A percentile compares a stretch with the other conserved stretches of the same genome.
phyloP scores from a whole-genome alignment of 768 basidiomycete species.

The Leucocoprinus sp. region DNA sequence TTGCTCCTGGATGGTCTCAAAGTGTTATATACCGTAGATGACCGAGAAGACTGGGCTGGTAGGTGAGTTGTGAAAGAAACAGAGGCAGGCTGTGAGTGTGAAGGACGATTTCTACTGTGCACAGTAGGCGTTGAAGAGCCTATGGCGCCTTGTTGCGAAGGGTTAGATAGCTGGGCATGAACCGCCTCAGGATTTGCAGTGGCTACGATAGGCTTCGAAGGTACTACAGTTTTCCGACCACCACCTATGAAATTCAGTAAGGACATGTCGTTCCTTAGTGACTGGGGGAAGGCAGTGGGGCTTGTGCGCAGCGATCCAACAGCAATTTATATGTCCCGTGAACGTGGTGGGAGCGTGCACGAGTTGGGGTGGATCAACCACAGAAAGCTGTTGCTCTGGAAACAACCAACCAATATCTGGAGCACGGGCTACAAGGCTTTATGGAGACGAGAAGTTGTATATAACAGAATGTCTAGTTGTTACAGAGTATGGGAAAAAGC shows the following conservation, averaged over 20 bases:
- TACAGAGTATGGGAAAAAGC: too few relatives aligned
- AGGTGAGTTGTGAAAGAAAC: background rate
- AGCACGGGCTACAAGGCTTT: too few relatives aligned
- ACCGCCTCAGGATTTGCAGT: slow-evolving; percentile 5
- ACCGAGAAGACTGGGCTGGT: background rate
- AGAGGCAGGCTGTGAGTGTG: slow-evolving; percentile 2
- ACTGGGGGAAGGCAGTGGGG: background rate
- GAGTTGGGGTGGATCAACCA: background rate
- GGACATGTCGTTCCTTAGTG: slow-evolving; percentile 5
- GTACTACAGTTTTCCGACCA: background rate
- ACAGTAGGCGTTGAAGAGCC: background rate
- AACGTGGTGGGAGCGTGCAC: background rate
- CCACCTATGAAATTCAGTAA: slow-evolving; percentile 4
- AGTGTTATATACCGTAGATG: background rate
- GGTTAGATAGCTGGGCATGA: slow-evolving; percentile 6
- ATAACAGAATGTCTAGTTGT: too few relatives aligned
- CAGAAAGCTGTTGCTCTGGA: too few relatives aligned
- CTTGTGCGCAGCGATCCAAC: background rate
- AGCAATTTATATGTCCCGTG: background rate
- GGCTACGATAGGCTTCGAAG: background rate
- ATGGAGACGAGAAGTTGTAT: too few relatives aligned
- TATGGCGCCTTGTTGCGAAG: background rate
- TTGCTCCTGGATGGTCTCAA: background rate
- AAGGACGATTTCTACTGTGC: background rate
- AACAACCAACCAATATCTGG: too few relatives aligned